These are phyloP conservation scores for Aspergillus phoenicis DNA, from an alignment of 2,329 filamentous ascomycete genomes.

Conservation along the genomic window DNA sequence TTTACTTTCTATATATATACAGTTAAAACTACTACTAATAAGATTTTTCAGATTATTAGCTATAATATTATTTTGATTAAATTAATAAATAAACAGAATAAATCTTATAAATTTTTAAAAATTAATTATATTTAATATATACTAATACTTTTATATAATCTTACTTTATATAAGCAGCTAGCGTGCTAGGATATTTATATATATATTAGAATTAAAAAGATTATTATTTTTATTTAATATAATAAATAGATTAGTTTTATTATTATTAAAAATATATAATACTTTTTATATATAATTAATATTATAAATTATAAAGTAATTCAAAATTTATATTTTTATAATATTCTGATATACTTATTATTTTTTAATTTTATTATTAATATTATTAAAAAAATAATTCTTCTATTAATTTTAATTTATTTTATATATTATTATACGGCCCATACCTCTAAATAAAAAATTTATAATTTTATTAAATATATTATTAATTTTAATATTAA, in stretches of 20 bases:
- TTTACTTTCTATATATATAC: neutral
- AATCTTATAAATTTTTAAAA: neutral
- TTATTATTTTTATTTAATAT: too few relatives aligned
- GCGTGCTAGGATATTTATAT: neutral
- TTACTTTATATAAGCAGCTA: too few relatives aligned
- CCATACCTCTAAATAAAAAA: neutral
- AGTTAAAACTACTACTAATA: neutral
- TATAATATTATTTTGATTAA: neutral
- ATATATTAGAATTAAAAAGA: neutral
- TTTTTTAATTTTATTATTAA: too few relatives aligned
- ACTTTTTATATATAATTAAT: neutral
- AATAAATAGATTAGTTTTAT: neutral
- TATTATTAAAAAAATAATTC: too few relatives aligned
- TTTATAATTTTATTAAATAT: neutral
- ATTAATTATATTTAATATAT: neutral
- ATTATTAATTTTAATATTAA: constrained; percentile 2
- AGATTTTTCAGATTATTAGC: neutral
- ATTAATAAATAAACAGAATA: neutral
- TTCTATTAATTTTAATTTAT: too few relatives aligned
- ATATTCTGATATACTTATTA: neutral
- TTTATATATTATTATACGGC: neutral
- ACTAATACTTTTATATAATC: neutral
- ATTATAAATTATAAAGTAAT: neutral
- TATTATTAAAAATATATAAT: neutral
- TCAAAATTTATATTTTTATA: neutral